Evolutionary conservation across 2,329 filamentous ascomycete species (phyloP).

Genomic region (Fusarium oxysporum): DNA sequence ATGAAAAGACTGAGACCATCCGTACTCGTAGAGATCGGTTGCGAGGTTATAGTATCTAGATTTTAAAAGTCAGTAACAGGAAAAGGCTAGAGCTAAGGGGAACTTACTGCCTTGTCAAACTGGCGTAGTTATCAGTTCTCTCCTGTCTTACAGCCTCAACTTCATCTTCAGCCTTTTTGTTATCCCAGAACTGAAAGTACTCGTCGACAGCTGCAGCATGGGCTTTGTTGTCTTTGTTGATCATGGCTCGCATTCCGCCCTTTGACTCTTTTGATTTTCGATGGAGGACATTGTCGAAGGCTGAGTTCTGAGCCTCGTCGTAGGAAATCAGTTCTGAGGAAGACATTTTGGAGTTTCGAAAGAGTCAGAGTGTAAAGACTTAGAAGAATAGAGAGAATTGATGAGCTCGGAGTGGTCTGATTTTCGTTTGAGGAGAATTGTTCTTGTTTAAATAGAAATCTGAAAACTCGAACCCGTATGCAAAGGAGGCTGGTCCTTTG

Average conservation of each 20-base stretch:
- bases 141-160: slow-evolving; percentile 76
- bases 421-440: background rate
- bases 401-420: background rate
- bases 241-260: slow-evolving; percentile 82
- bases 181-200: slow-evolving; percentile 93
- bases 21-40: slow-evolving; percentile 93
- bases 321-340: slow-evolving; percentile 74
- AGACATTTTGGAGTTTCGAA: slow-evolving; percentile 32
- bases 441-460: slow-evolving; percentile 20
- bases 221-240: slow-evolving; percentile 78
- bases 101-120: slow-evolving; percentile 84
- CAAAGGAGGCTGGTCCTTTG: background rate
- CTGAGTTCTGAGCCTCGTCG: slow-evolving; percentile 82
- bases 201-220: slow-evolving; percentile 83
- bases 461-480: background rate
- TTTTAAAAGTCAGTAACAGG: background rate
- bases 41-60: slow-evolving; percentile 89
- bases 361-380: background rate
- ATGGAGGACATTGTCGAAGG: slow-evolving; percentile 86
- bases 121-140: slow-evolving; percentile 85
- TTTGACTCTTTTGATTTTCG: slow-evolving; percentile 70
- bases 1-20: slow-evolving; percentile 93
- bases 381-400: accelerated
- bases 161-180: slow-evolving; percentile 79
- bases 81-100: accelerated